A percentile compares a stretch with the other conserved stretches of the same genome.
These are phyloP conservation scores for Passalora sequoiae DNA, from an alignment of 2,329 filamentous ascomycete species.

Conservation along the genomic window DNA sequence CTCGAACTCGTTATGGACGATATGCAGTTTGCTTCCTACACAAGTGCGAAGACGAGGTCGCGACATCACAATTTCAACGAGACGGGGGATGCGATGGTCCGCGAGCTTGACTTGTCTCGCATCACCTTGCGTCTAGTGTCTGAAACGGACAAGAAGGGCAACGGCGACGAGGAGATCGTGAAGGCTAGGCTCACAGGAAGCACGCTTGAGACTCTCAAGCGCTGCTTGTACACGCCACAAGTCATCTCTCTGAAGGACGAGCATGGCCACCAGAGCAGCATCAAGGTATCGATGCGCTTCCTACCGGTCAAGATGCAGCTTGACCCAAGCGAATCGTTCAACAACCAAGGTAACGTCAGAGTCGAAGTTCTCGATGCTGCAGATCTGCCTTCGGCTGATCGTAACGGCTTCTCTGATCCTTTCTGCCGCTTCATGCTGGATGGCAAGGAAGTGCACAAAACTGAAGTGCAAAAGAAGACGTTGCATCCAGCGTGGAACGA, in stretches of 20 bases:
- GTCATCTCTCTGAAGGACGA: conserved; percentile 73
- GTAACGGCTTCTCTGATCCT: conserved; percentile 94
- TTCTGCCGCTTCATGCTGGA: conserved; percentile 94
- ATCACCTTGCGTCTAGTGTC: conserved; percentile 83
- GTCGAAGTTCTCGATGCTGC: conserved; percentile 86
- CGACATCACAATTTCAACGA: conserved; percentile 75
- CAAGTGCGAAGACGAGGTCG: conserved; percentile 67
- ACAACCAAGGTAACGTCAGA: conserved; percentile 93
- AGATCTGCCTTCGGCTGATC: conserved; percentile 86
- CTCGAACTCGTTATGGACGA: conserved; percentile 92
- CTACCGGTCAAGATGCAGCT: conserved; percentile 91
- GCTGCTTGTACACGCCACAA: conserved; percentile 79
- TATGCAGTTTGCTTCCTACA: conserved; percentile 84
- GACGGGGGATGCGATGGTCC: conserved; percentile 89
- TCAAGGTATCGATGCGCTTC: conserved; percentile 91
- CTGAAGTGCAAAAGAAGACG: conserved; percentile 94
- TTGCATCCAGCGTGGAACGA: conserved; percentile 94
- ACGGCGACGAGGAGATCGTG: conserved; percentile 64
- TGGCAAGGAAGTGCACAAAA: conserved; percentile 87
- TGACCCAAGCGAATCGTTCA: conserved; percentile 93
- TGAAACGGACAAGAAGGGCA: conserved; percentile 68
- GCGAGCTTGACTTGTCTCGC: conserved; percentile 93
- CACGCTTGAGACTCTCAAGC: conserved; percentile 80
- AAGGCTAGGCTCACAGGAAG: conserved; percentile 79
- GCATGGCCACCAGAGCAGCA: conserved; percentile 67